phyloP scores from a whole-genome alignment of 192 early-diverging fungal genomes.

The Coemansia sp. region DNA sequence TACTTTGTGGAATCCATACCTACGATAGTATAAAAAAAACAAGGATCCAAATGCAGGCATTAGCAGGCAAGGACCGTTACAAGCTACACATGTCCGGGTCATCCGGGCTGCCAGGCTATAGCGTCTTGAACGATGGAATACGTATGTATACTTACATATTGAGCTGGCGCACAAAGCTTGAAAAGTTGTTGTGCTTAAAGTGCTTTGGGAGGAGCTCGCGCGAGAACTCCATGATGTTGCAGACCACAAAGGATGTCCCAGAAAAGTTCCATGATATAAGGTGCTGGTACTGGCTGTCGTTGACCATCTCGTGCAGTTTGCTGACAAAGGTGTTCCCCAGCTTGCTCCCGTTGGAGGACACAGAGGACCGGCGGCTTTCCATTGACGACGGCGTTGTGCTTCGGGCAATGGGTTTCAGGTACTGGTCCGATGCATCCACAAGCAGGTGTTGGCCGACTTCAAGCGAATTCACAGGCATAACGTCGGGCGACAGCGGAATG shows the following conservation, averaged over 20 bases:
- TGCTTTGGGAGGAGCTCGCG: slow-evolving; percentile 88
- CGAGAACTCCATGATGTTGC: slow-evolving; percentile 88
- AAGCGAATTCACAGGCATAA: slow-evolving; percentile 21
- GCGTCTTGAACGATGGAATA: neutral
- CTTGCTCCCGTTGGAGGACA: slow-evolving; percentile 48
- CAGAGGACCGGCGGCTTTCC: slow-evolving; percentile 52
- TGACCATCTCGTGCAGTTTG: slow-evolving; percentile 75
- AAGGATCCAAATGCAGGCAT: neutral
- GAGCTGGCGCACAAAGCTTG: slow-evolving; percentile 84
- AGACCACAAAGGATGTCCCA: slow-evolving; percentile 86
- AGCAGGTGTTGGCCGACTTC: slow-evolving; percentile 44
- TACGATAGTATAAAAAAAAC: neutral
- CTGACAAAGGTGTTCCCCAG: slow-evolving; percentile 61
- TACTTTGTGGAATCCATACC: slow-evolving; percentile 86
- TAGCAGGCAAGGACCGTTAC: no score
- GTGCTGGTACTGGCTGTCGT: slow-evolving; percentile 82
- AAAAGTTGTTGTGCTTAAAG: slow-evolving; percentile 93
- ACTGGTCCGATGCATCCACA: slow-evolving; percentile 54
- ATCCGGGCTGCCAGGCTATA: no score
- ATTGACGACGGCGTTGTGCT: slow-evolving; percentile 53
- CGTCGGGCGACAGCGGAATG: slow-evolving; percentile 51
- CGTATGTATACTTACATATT: slow-evolving; percentile 62
- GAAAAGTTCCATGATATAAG: slow-evolving; percentile 87
- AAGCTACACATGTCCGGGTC: no score
- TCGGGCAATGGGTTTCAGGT: slow-evolving; percentile 50